Evolutionary conservation across 768 basidiomycete genomes (phyloP).

Genomic region (Sistotremastrum niveocremeum): DNA sequence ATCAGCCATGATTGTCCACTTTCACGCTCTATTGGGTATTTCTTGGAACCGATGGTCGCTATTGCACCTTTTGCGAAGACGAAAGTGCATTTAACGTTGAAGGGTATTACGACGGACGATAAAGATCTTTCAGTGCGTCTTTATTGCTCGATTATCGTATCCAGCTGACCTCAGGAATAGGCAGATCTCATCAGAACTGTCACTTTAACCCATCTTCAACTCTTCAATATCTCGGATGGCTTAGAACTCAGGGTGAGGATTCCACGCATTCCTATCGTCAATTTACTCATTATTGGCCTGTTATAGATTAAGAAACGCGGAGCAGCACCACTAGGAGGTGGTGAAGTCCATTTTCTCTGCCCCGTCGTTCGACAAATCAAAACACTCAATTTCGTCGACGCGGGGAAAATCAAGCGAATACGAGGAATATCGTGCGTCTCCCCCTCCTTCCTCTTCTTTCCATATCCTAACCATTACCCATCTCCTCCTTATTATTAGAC

Average conservation of each 20-base stretch:
- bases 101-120: conserved; percentile 87
- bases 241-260: conserved; percentile 66
- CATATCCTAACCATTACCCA: background rate
- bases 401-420: conserved; percentile 87
- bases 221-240: conserved; percentile 83
- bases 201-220: conserved; percentile 78
- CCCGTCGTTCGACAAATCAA: conserved; percentile 86
- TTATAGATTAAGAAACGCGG: conserved; percentile 94
- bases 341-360: conserved; percentile 87
- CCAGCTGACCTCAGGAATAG: conserved; percentile 23
- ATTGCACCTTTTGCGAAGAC: conserved; percentile 89
- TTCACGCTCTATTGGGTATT: conserved; percentile 87
- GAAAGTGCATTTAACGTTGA: conserved; percentile 65
- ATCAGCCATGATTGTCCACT: conserved; percentile 79
- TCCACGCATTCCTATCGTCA: too few relatives aligned
- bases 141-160: background rate
- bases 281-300: background rate
- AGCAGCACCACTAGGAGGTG: conserved; percentile 79
- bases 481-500: conserved; percentile 38
- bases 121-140: conserved; percentile 72
- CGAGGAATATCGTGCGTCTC: conserved; percentile 93
- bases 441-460: background rate
- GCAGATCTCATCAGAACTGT: conserved; percentile 84
- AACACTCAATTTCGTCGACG: conserved; percentile 82
- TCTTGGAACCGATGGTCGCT: conserved; percentile 80